These are phyloP conservation scores for Penicillium goetzii DNA, from an alignment of 495 filamentous ascomycete genomes.

Conservation along the genomic window DNA sequence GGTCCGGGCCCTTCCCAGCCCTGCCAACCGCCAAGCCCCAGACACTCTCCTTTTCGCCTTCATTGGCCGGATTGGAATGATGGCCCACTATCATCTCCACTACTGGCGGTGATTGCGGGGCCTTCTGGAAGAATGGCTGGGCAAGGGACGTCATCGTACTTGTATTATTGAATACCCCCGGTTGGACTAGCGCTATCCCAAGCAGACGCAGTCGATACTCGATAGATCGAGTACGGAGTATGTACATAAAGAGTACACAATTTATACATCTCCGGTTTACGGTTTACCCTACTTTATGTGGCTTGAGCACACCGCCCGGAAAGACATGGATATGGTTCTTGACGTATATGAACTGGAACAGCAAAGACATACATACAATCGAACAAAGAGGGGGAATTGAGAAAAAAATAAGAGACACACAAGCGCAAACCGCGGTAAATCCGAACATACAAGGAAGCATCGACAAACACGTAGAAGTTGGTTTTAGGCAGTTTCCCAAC, in stretches of 20 bases:
- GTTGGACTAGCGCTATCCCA: not conserved
- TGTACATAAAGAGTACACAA: not conserved
- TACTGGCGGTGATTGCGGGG: not conserved
- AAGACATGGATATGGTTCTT: not conserved
- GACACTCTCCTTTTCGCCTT: not conserved
- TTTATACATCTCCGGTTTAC: not conserved
- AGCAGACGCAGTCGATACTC: not conserved
- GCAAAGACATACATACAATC: constrained; percentile 7
- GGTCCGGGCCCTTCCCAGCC: constrained; percentile 19
- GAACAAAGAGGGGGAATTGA: constrained; percentile 13
- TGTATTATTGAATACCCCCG: not conserved
- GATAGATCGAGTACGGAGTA: no score
- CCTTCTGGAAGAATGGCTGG: constrained; percentile 15
- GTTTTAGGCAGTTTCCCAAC: constrained; percentile 17
- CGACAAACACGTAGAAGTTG: not conserved
- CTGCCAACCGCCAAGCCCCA: constrained; percentile 27
- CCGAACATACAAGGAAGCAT: constrained; percentile 6
- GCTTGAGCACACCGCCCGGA: not conserved
- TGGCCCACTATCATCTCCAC: not conserved
- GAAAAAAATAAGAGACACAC: constrained; percentile 5
- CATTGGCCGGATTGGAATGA: not conserved
- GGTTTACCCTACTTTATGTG: not conserved
- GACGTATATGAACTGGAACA: constrained; percentile 3
- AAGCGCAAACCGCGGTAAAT: constrained; percentile 16
- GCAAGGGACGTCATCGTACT: not conserved